phyloP scores from a whole-genome alignment of 768 basidiomycete species.

The Mycena latifolia region DNA sequence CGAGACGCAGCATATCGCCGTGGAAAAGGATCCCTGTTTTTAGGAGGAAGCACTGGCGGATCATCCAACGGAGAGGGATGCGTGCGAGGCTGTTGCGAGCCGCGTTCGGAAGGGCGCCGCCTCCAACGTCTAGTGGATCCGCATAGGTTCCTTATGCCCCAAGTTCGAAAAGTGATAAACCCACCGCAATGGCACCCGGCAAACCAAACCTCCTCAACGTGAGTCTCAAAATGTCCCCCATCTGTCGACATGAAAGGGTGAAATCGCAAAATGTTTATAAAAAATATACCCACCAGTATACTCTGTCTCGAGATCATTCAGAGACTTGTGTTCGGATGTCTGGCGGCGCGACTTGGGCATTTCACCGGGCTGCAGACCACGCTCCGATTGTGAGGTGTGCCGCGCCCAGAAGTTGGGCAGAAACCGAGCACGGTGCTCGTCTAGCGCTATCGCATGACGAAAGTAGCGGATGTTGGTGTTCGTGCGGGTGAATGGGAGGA shows the following conservation, averaged over 20 bases:
- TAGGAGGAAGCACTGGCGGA: constrained; percentile 70
- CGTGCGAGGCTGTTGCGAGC: constrained; percentile 70
- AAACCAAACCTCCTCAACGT: constrained; percentile 88
- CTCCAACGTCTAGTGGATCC: constrained; percentile 72
- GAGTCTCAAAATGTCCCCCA: constrained; percentile 55
- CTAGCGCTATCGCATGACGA: constrained; percentile 78
- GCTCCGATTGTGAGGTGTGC: constrained; percentile 41
- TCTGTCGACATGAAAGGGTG: constrained; percentile 17
- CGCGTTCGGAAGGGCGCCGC: constrained; percentile 72
- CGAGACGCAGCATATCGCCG: constrained; percentile 54
- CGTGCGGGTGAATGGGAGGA: constrained; percentile 74
- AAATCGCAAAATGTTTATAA: background rate
- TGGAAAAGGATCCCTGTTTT: constrained; percentile 74
- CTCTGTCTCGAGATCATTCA: background rate
- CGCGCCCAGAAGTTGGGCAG: constrained; percentile 61
- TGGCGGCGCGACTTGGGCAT: constrained; percentile 52
- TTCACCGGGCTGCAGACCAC: constrained; percentile 64
- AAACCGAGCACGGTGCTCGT: constrained; percentile 76
- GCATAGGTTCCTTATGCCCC: no score
- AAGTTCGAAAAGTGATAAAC: no score
- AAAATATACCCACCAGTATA: background rate
- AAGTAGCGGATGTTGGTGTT: constrained; percentile 73
- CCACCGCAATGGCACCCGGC: constrained; percentile 66
- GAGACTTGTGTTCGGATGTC: background rate
- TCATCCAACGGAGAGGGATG: constrained; percentile 84